phyloP scores from a whole-genome alignment of 2,329 filamentous ascomycete species.

The Lecanoromycetidae sp. region DNA sequence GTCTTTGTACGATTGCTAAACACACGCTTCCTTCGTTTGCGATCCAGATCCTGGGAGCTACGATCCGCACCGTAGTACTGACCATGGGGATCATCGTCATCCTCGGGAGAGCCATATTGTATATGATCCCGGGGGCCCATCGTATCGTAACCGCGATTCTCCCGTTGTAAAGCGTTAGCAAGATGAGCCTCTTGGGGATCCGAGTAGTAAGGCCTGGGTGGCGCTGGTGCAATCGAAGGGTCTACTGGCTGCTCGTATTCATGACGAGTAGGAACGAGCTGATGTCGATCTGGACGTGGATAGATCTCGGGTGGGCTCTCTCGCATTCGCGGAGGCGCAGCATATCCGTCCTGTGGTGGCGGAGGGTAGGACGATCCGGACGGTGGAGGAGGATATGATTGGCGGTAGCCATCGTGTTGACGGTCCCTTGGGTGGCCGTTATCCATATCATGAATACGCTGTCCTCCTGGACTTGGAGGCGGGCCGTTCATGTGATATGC shows the following conservation, averaged over 20 bases:
- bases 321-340: conserved; percentile 11
- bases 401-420: conserved; percentile 10
- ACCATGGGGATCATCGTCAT: conserved; percentile 27
- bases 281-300: conserved; percentile 15
- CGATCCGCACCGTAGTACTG: conserved; percentile 26
- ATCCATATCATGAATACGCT: conserved; percentile 12
- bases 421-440: conserved; percentile 12
- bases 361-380: conserved; percentile 14
- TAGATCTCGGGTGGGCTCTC: conserved; percentile 13
- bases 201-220: conserved; percentile 30
- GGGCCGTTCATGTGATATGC: conserved; percentile 24
- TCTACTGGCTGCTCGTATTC: conserved; percentile 22
- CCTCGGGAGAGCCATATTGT: conserved; percentile 28
- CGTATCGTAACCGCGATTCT: conserved; percentile 33
- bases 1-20: conserved; percentile 96
- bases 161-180: conserved; percentile 40
- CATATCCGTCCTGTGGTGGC: conserved; percentile 11
- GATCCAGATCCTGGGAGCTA: conserved; percentile 27
- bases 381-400: conserved; percentile 16
- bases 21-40: conserved; percentile 36
- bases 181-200: conserved; percentile 31
- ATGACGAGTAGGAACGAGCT: conserved; percentile 14
- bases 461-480: conserved; percentile 26
- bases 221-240: conserved; percentile 34
- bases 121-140: conserved; percentile 23